Base-by-base conservation (phyloP, 1,284 basidiomycete species). In the Papiliotrema nemorosa region DNA sequence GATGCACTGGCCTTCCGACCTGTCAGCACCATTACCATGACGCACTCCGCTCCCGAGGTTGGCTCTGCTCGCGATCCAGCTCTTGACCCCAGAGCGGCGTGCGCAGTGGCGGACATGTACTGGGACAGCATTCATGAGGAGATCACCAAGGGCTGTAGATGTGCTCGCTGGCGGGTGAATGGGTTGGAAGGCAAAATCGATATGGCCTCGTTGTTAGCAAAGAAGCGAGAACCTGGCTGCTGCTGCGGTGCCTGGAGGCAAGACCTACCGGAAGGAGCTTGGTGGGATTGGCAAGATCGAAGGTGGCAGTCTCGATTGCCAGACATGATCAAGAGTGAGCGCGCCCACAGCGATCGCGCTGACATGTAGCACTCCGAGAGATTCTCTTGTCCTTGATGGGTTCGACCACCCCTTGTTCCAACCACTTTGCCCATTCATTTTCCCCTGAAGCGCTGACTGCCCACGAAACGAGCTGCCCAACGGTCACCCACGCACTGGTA, bases 91-190 rank as follows among this genome's bases (percentile, higher is more conserved):
- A 59, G 25, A 52, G 59, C 7, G 52, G 53, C 6, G 58, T 52
- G n/a, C 27, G 83, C 86, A 46, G 78, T 83, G 24, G 81, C 84
- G 0, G 87, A 92, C 60, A 82, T 81, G 55, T 96, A 94, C 70
- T 96, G 91, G 91, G 77, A 78, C 42, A 86, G 90, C 33, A 79
- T 96, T 50, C 78, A 81, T 18, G 82, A 82, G 42, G 91, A 96
- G 76, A 78, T 93, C 40, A 82, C 87, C 64, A 76, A 75, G 0
- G 87, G 87, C 0, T 96, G 91, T 74, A 89, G 88, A 1, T 94
- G 90, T 72, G 81, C 87, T 44, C 83, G 88, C 24, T 85, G 90
- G 63, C 54, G 54, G 41, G 44, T 57, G 40, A 51, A 48, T 67
- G 76, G 44, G 74, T 77, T 48, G 79, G 80, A 48, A 77, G 77